Base-by-base conservation (phyloP, 208 protist genomes). In the Crithidia bombi region DNA sequence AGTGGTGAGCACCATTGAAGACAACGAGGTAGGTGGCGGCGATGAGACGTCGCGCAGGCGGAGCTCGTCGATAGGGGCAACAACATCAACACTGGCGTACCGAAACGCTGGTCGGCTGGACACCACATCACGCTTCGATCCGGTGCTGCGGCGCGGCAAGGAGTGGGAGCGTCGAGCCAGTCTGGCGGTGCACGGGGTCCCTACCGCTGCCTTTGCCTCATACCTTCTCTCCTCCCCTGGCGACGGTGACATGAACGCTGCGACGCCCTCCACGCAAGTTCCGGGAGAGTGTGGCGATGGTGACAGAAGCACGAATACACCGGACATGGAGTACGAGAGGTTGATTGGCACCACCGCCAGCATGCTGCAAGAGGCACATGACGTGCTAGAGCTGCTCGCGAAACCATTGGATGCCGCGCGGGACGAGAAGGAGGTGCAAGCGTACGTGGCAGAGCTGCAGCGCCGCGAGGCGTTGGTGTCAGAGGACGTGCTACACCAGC, bases 91-190 rank as follows among this genome's bases (percentile, higher is more conserved):
- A n/a, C n/a, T n/a, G n/a, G 19, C 14, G 10, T 28, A 0, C 5
- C 1, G 23, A 4, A 10, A 30, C 4, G 52, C 21, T 10, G 32
- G 19, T 3, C 21, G 25, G 57, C 19, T 14, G 19, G 14, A 50
- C 4, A 19, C 5, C 19, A 2, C 36, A 11, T 46, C 30, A 6
- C 49, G 35, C 9, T 76, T 66, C 51, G 23, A 25, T 9, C n/a
- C 35, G 11, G 64, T 61, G 21, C 38, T 76, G 54, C 70, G 64
- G 4, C 47, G 36, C 23, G 70, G 46, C 23, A 64, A 65, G 23
- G 70, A 76, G 63, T 76, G 70, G 70, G 56, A 32, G 28, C 70
- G 64, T 5, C 70, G 70, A 15, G 70, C 70, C 12, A 59, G 55
- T 50, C 21, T 76, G 9, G 55, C 63, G 0, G 63, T 59, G 12